These are phyloP conservation scores for Fusarium gaditjirri DNA, from an alignment of 2,329 filamentous ascomycete species.

Conservation along the genomic window DNA sequence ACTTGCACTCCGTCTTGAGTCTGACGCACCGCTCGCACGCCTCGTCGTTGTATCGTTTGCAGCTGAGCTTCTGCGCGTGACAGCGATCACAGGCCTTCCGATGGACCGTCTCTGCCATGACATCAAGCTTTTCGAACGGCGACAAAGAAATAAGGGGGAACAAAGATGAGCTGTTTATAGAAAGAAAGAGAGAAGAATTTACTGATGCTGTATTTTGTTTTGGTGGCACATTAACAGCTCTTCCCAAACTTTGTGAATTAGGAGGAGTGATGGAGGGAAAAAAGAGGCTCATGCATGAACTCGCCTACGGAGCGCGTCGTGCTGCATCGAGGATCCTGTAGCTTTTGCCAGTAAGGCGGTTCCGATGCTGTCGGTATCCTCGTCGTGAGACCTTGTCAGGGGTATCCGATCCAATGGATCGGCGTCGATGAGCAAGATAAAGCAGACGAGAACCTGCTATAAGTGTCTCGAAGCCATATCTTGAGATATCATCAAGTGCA, in stretches of 20 bases:
- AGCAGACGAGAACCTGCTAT: background rate
- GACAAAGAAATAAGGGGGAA: slow-evolving; percentile 22
- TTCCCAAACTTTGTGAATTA: background rate
- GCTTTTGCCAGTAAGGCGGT: slow-evolving; percentile 36
- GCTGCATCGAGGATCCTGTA: slow-evolving; percentile 33
- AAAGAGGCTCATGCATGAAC: slow-evolving; percentile 26
- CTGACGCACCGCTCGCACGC: slow-evolving; percentile 56
- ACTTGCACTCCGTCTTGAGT: slow-evolving; percentile 56
- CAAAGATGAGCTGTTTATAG: slow-evolving; percentile 29
- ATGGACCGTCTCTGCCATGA: slow-evolving; percentile 52
- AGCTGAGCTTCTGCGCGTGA: slow-evolving; percentile 59
- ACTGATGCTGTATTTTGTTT: slow-evolving; percentile 18
- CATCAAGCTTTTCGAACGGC: slow-evolving; percentile 30
- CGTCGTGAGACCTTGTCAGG: slow-evolving; percentile 33
- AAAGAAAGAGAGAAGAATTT: background rate
- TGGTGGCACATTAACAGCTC: slow-evolving; percentile 27
- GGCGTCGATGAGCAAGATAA: slow-evolving; percentile 5
- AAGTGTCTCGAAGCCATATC: background rate
- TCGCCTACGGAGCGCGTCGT: slow-evolving; percentile 39
- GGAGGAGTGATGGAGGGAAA: background rate
- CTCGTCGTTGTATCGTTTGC: slow-evolving; percentile 54
- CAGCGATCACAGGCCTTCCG: slow-evolving; percentile 60
- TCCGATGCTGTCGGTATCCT: slow-evolving; percentile 41
- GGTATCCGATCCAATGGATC: slow-evolving; percentile 38
- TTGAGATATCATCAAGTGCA: background rate